Evolutionary conservation across 2,329 filamentous ascomycete species (phyloP).

Genomic region (Colletotrichum tabaci): DNA sequence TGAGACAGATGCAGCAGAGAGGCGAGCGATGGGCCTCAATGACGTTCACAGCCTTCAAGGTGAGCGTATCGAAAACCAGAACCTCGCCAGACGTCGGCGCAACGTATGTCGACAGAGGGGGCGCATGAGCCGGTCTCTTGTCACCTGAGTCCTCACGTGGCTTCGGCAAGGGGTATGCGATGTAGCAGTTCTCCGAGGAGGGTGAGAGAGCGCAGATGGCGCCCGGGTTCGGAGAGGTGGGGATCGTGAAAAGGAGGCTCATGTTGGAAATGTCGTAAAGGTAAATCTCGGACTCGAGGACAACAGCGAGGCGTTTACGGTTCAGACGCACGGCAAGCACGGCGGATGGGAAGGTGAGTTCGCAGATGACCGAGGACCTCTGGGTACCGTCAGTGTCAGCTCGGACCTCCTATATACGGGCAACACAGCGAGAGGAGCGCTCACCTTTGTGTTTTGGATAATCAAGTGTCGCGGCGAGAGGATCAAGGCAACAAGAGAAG

Average conservation of each 20-base stretch:
- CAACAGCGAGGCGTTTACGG: slow-evolving; percentile 91
- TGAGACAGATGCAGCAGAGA: slow-evolving; percentile 90
- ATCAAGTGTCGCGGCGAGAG: slow-evolving; percentile 92
- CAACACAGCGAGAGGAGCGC: slow-evolving; percentile 41
- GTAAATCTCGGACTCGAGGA: slow-evolving; percentile 96
- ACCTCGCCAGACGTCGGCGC: slow-evolving; percentile 92
- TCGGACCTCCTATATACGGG: neutral
- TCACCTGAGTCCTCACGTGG: slow-evolving; percentile 73
- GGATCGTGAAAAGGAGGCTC: slow-evolving; percentile 92
- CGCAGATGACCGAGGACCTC: slow-evolving; percentile 90
- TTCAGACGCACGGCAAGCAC: slow-evolving; percentile 95
- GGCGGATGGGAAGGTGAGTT: slow-evolving; percentile 97
- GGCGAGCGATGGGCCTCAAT: slow-evolving; percentile 96
- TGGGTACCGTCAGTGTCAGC: slow-evolving; percentile 50
- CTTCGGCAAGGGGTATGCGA: slow-evolving; percentile 91
- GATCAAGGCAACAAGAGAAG: slow-evolving; percentile 93
- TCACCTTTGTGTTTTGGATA: slow-evolving; percentile 97
- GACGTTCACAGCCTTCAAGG: slow-evolving; percentile 93
- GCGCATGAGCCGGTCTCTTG: slow-evolving; percentile 83
- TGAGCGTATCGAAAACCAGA: slow-evolving; percentile 90
- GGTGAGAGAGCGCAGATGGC: slow-evolving; percentile 94
- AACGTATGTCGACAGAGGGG: slow-evolving; percentile 83
- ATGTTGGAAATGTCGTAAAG: slow-evolving; percentile 99
- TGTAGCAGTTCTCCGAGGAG: slow-evolving; percentile 95
- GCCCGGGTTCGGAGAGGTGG: slow-evolving; percentile 92